Percentiles rank a stretch among this genome's conserved stretches.
Conservation (phyloP, 371 early-diverging fungal species). For the Coemansia sp. region DNA sequence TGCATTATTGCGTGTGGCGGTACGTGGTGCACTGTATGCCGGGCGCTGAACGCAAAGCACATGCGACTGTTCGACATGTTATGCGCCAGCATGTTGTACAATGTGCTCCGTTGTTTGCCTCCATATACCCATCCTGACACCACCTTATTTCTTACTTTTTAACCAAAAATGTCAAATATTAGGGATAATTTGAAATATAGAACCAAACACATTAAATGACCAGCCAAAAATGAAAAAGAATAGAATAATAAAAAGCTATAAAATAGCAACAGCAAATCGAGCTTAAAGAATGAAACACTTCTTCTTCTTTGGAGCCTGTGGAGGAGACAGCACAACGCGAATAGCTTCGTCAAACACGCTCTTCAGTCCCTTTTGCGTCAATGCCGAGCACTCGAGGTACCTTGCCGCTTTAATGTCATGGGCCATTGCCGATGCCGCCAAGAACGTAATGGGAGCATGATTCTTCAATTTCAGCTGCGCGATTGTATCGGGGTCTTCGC, state of each 20-base stretch:
- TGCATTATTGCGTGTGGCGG: constrained; percentile 45
- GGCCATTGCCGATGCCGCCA: too few relatives aligned
- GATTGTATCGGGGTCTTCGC: constrained; percentile 87
- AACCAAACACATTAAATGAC: too few relatives aligned
- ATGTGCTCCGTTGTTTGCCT: constrained; percentile 30
- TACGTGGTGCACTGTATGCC: constrained; percentile 41
- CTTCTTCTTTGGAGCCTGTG: constrained; percentile 58
- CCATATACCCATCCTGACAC: neutral
- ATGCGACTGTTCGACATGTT: constrained; percentile 20
- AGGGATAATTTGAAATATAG: neutral
- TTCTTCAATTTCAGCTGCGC: constrained; percentile 84
- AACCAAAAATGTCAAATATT: neutral
- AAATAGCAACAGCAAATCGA: neutral
- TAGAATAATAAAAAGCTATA: constrained; percentile 1
- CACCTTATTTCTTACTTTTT: too few relatives aligned
- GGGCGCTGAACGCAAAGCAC: constrained; percentile 33
- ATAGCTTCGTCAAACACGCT: constrained; percentile 98
- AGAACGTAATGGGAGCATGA: constrained; percentile 89
- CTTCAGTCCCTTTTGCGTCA: constrained; percentile 96
- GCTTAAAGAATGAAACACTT: constrained; percentile 70
- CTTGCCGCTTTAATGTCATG: constrained; percentile 87
- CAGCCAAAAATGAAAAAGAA: neutral
- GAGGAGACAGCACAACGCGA: constrained; percentile 86
- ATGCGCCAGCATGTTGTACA: constrained; percentile 33
- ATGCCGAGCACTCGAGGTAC: constrained; percentile 98